A percentile compares a stretch with the other conserved stretches of the same genome.
phyloP scores from a whole-genome alignment of 306 rosid species.

The Mimosa pudica region DNA sequence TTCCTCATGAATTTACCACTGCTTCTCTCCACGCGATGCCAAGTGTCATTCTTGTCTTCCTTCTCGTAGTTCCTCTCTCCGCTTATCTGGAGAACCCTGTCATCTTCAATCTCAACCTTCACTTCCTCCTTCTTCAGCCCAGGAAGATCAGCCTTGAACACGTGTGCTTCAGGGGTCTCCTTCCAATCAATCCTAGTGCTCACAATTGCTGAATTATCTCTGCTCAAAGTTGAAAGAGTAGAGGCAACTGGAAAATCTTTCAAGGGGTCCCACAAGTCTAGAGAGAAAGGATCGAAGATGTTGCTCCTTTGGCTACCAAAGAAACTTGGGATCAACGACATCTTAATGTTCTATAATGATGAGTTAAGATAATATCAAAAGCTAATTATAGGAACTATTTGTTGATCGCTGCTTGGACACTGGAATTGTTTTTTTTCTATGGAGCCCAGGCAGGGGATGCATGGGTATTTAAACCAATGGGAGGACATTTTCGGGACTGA shows the following conservation, averaged over 20 bases:
- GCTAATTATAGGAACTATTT: neutral
- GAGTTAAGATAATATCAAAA: neutral
- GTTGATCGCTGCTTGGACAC: neutral
- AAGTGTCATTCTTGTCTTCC: neutral
- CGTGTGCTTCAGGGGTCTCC: neutral
- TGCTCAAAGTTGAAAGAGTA: neutral
- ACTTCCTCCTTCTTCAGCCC: neutral
- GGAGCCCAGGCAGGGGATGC: neutral
- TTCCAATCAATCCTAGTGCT: neutral
- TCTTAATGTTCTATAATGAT: neutral
- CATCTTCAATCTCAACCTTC: neutral
- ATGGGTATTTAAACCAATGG: neutral
- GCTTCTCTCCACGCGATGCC: slow-evolving; percentile 7
- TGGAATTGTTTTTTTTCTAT: too few relatives aligned
- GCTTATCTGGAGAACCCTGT: neutral
- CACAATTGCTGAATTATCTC: neutral
- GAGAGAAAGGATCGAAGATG: neutral
- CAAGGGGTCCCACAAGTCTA: neutral
- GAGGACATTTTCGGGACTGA: neutral
- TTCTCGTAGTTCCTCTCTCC: neutral
- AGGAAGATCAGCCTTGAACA: neutral
- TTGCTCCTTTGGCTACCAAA: neutral
- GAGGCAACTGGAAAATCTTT: neutral
- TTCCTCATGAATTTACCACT: neutral
- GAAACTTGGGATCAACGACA: neutral